A percentile compares a stretch with the other conserved stretches of the same genome.
These are phyloP conservation scores for Baudoinia panamericana DNA, from an alignment of 495 filamentous ascomycete species.

Conservation along the genomic window DNA sequence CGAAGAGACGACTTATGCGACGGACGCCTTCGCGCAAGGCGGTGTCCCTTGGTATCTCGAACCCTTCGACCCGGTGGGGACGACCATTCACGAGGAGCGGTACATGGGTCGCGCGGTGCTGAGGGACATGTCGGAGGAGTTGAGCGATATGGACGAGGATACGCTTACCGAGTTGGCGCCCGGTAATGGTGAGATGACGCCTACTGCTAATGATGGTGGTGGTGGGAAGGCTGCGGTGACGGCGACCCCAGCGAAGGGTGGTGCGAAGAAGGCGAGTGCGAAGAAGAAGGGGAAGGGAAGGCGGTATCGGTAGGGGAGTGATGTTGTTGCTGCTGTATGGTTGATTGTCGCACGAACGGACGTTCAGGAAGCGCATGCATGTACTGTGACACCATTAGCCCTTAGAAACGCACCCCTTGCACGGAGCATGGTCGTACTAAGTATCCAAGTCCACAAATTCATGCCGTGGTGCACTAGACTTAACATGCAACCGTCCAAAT, in stretches of 20 bases:
- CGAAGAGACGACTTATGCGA: constrained; percentile 28
- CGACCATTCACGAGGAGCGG: constrained; percentile 59
- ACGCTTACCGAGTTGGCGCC: constrained; percentile 55
- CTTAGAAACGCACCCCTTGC: too few species aligned
- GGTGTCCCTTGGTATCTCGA: constrained; percentile 84
- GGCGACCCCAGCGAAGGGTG: background rate
- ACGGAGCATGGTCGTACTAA: too few species aligned
- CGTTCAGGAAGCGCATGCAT: too few species aligned
- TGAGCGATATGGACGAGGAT: constrained; percentile 80
- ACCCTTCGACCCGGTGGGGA: constrained; percentile 65
- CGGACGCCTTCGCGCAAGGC: constrained; percentile 50
- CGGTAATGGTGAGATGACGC: constrained; percentile 1
- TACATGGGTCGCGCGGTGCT: constrained; percentile 66
- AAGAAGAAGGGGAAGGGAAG: constrained; percentile 1
- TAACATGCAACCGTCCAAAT: too few species aligned
- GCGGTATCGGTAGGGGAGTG: constrained; percentile 1
- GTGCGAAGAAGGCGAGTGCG: constrained; percentile 2
- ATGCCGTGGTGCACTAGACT: too few species aligned
- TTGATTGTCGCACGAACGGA: too few species aligned
- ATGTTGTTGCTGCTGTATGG: too few species aligned
- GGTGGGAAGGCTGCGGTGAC: background rate
- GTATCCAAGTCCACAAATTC: too few species aligned
- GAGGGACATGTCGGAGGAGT: constrained; percentile 68
- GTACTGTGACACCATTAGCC: too few species aligned
- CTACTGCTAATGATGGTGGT: constrained; percentile 1